Base-by-base conservation (phyloP, 2,329 filamentous ascomycete species). In the Colletotrichum plurivorum region DNA sequence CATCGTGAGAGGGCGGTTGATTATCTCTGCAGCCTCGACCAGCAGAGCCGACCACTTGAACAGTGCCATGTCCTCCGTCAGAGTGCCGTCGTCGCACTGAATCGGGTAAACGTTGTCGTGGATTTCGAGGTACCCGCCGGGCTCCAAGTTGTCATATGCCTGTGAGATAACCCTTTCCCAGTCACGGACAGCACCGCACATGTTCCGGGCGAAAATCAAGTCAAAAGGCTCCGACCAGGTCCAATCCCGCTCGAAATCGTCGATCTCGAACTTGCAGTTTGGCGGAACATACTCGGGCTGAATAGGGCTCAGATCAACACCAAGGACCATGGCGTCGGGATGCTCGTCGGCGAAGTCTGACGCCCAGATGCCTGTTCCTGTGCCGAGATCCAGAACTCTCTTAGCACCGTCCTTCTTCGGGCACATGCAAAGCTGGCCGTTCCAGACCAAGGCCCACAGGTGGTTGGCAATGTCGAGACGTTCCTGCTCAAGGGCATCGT, bases 391-490 rank as follows among this genome's bases (percentile, higher is more conserved):
- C 9, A 70, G 57, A 22, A 75, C 75, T 7, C 73, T 67, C 8
- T 72, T 73, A 10, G 73, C 73, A 52, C 70, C 71, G 36, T 53
- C 16, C 12, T 63, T 70, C 22, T 71, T 63, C 0, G 81, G 81
- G 5, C 73, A 74, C 0, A 75, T 31, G 41, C 71, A 77, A 0
- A 80, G 72, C 43, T 76, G 76, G 3, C 75, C 75, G 2, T 76
- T 74, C 15, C 79, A 73, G 0, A 78, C 80, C 6, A 82, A 63
- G 1, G 70, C 57, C 52, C 78, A 79, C 0, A 81, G 66, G 48
- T 80, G 76, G 59, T 82, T 80, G 69, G 81, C 79, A 0, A 82
- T 71, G 62, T 82, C 78, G 73, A 72, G 54, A 1, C 71, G 69
- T 10, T 72, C 64, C 20, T 63, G 63, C 57, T 72, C 71, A 5